Conservation (phyloP, 352 stramenopile species). For the Phytophthora ohioensis region DNA sequence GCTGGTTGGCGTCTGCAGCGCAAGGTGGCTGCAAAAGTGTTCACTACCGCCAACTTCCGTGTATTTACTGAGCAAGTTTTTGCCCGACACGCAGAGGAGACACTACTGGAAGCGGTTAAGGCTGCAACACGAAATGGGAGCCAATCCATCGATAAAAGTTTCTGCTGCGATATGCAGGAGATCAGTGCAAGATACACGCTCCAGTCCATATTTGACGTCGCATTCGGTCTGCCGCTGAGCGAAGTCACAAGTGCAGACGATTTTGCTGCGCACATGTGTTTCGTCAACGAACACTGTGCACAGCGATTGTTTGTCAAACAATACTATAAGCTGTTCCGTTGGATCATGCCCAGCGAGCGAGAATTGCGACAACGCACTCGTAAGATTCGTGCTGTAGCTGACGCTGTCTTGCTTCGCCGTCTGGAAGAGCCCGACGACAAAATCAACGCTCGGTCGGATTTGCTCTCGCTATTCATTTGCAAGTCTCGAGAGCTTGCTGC, state of each 20-base stretch:
- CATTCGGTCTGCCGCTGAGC: slow-evolving; percentile 55
- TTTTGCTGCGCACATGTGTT: slow-evolving; percentile 62
- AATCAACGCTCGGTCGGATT: slow-evolving; percentile 47
- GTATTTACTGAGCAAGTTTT: slow-evolving; percentile 61
- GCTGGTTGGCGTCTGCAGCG: slow-evolving; percentile 77
- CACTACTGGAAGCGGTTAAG: slow-evolving; percentile 1
- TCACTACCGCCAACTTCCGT: slow-evolving; percentile 73
- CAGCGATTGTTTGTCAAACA: slow-evolving; percentile 69
- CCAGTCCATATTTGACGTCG: slow-evolving; percentile 66
- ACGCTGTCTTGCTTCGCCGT: slow-evolving; percentile 52
- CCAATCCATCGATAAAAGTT: slow-evolving; percentile 11
- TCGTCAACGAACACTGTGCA: slow-evolving; percentile 64
- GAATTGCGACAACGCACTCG: slow-evolving; percentile 37
- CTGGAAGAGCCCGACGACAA: slow-evolving; percentile 44
- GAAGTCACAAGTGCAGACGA: slow-evolving; percentile 40
- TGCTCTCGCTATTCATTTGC: slow-evolving; percentile 67
- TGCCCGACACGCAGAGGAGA: slow-evolving; percentile 45
- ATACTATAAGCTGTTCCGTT: slow-evolving; percentile 67
- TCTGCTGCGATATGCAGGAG: slow-evolving; percentile 64
- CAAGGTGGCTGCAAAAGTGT: slow-evolving; percentile 90
- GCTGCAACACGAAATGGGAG: slow-evolving; percentile 12
- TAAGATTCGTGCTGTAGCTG: slow-evolving; percentile 51
- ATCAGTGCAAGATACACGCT: slow-evolving; percentile 63
- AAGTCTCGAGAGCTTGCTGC: slow-evolving; percentile 51
- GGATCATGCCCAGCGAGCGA: slow-evolving; percentile 71